Evolutionary conservation across 495 filamentous ascomycete species (phyloP), one percentile per base, ranked within the genome.

Genomic region (Xylaria venustula): DNA sequence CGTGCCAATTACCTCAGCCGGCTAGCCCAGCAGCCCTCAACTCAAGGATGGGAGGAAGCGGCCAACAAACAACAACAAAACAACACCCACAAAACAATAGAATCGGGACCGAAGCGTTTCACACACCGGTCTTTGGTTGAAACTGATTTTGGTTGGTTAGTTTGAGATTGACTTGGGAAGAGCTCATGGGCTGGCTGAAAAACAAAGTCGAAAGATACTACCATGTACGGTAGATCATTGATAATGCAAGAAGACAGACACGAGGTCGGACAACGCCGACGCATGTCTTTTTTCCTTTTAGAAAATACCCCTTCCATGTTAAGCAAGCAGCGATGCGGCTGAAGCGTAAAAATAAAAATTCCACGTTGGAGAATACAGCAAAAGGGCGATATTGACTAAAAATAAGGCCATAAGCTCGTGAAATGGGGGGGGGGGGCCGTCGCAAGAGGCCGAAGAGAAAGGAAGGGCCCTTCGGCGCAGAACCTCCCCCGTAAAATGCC

Each of bases 141-240:
- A 9, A 40, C 15, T 40, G 15, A 15, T 23, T 23, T 30, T 51
- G 56, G 30, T 42, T 49, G 44, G 32, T 26, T 26, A n/a, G 22
- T 49, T 7, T 34, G 11, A 19, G 44, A 7, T 37, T 52, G 55
- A 15, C 11, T 20, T 30, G n/a, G 45, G 23, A 32, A 50, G 5
- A 50, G 15, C 20, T 28, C 14, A 37, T 36, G 22, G 45, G 36
- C 34, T 50, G 34, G 56, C 45, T 59, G 56, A 50, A 49, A 44
- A 26, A 59, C 12, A 22, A 50, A 42, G 36, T 50, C 56, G 46
- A 59, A 42, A 50, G 56, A 44, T 51, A 45, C 46, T 26, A 44
- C 56, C 42, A 44, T 60, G 57, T 60, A 45, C 26, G 11, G 57
- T 60, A 34, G 57, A 60, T 60, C 47, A 60, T 60, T 52, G 57